Percentiles rank a stretch among this genome's conserved stretches.
These are phyloP conservation scores for Paramyrothecium sp. DNA, from an alignment of 2,329 filamentous ascomycete species.

Conservation along the genomic window DNA sequence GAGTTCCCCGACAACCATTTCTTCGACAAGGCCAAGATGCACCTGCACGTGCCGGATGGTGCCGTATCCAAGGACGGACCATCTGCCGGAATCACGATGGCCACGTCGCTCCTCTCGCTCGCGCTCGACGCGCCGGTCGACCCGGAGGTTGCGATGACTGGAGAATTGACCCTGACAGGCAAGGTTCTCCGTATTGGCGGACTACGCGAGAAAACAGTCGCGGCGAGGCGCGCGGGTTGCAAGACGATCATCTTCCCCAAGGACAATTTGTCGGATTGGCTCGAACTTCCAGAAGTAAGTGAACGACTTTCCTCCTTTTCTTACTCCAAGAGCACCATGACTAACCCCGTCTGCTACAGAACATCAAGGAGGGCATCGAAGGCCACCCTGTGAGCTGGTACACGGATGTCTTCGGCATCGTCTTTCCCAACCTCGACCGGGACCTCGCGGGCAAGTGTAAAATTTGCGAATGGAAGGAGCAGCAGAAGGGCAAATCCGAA, in stretches of 20 bases:
- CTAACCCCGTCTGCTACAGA: conserved; percentile 51
- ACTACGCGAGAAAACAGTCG: conserved; percentile 94
- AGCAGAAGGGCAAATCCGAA: conserved; percentile 37
- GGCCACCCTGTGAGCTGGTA: conserved; percentile 94
- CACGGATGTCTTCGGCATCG: conserved; percentile 83
- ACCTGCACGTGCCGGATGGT: conserved; percentile 94
- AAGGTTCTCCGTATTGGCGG: conserved; percentile 96
- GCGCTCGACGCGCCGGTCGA: conserved; percentile 76
- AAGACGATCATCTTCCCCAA: conserved; percentile 92
- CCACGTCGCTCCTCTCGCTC: conserved; percentile 84
- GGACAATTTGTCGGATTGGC: conserved; percentile 96
- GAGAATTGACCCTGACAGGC: conserved; percentile 92
- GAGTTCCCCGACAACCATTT: conserved; percentile 89
- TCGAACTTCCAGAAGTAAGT: conserved; percentile 92
- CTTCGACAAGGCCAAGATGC: conserved; percentile 92
- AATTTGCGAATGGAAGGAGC: conserved; percentile 51
- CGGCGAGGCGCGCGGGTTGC: conserved; percentile 86
- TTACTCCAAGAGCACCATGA: conserved; percentile 8
- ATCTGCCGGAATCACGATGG: conserved; percentile 96
- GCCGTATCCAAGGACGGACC: conserved; percentile 94
- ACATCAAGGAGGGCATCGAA: conserved; percentile 95
- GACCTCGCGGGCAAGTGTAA: conserved; percentile 75
- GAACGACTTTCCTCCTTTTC: neutral
- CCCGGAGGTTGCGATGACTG: conserved; percentile 94
- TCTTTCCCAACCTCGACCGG: conserved; percentile 80